Evolutionary conservation across 2,329 filamentous ascomycete species (phyloP), one percentile per base, ranked within the genome.

Genomic region (Xenosphaeropsis pyriputrescens): DNA sequence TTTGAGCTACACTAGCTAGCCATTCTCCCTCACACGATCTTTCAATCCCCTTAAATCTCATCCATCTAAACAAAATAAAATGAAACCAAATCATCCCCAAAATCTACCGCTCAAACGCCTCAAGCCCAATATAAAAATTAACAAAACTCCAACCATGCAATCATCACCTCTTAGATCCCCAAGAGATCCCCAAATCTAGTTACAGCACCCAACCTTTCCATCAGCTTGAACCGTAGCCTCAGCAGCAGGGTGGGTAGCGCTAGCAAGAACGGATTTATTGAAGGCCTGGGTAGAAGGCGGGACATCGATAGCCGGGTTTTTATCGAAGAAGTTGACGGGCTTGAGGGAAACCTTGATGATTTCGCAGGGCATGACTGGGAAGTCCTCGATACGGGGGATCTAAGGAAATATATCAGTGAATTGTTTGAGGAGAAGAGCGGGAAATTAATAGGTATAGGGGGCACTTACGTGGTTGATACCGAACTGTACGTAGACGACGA

Each of bases 301-400:
- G 12, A 69, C 60, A 51, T 70, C 68, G 8, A 68, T 45, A 1
- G 64, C 63, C 1, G 68, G 68, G 43, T 71, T 72, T 40, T 56
- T 58, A 4, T 61, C 57, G 43, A 70, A 71, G 45, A 71, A 71
- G 42, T 70, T 69, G 4, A 61, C 63, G 0, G 68, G 67, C 45
- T 67, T 62, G 29, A 72, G 48, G 34, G 56, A 53, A 1, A 72
- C 63, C 46, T 60, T 61, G 13, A 68, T 50, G 12, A 59, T 66
- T 54, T 80, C 75, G 47, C 66, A 68, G 0, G 75, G 75, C 76
- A 81, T 80, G 31, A 80, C 70, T 1, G 75, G 75, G 56, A 79
- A 80, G 49, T 80, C 75, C 49, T 79, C 75, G 17, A 72, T 63
- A 5, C 75, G 60, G 0, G 74, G 73, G 8, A 26, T 26, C 22